Evolutionary conservation across 495 filamentous ascomycete genomes (phyloP).

Genomic region (Penicillium arizonense): DNA sequence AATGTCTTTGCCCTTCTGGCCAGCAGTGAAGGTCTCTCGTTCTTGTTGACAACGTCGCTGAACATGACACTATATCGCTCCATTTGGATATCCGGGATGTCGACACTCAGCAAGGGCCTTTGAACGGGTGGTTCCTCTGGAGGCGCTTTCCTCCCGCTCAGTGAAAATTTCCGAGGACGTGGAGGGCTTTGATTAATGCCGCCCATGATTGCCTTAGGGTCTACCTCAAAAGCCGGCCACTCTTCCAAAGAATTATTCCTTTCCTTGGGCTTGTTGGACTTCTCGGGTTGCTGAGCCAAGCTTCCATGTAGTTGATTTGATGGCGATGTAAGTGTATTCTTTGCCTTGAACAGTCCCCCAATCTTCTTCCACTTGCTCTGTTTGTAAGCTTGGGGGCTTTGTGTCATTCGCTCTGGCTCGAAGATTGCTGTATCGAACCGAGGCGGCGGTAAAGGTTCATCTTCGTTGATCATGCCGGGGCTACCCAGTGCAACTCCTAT

Average conservation of each 20-base stretch:
- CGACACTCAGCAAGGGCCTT: slow-evolving; percentile 58
- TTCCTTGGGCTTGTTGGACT: background rate
- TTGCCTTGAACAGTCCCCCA: slow-evolving; percentile 50
- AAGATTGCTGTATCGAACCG: slow-evolving; percentile 18
- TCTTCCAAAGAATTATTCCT: slow-evolving; percentile 23
- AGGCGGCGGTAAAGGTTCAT: slow-evolving; percentile 17
- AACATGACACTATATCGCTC: slow-evolving; percentile 98
- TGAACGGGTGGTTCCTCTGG: slow-evolving; percentile 6
- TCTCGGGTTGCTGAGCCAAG: background rate
- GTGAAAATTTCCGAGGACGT: slow-evolving; percentile 15
- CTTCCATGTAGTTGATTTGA: slow-evolving; percentile 14
- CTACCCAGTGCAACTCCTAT: slow-evolving; percentile 58
- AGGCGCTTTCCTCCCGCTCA: slow-evolving; percentile 14
- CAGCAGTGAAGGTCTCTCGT: slow-evolving; percentile 48
- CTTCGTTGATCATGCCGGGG: slow-evolving; percentile 37
- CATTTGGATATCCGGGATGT: slow-evolving; percentile 78
- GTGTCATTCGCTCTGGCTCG: slow-evolving; percentile 11
- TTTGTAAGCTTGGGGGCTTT: slow-evolving; percentile 27
- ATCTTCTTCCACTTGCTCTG: slow-evolving; percentile 59
- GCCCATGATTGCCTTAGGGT: slow-evolving; percentile 1
- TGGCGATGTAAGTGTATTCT: slow-evolving; percentile 29
- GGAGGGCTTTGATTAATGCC: slow-evolving; percentile 1
- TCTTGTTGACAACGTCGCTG: slow-evolving; percentile 62
- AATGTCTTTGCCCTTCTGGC: slow-evolving; percentile 68
- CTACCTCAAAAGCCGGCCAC: slow-evolving; percentile 30